phyloP scores from a whole-genome alignment of 1,284 basidiomycete species.

The Hypsizygus ulmarius region DNA sequence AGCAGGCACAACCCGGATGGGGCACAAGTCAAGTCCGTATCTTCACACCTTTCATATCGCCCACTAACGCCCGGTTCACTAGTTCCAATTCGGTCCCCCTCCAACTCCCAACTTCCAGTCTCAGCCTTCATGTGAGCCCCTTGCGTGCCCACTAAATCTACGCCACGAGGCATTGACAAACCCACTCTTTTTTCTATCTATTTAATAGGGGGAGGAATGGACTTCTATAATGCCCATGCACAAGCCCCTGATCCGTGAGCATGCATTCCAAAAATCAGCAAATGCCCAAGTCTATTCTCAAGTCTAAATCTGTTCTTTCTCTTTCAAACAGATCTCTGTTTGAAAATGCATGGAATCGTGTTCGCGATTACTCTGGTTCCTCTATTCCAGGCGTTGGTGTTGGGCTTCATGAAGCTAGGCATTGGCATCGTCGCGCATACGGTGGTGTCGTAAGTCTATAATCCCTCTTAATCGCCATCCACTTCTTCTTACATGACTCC shows the following conservation, averaged over 20 bases:
- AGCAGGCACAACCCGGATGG: conserved; percentile 42
- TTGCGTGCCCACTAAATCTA: conserved; percentile 13
- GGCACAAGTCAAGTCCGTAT: conserved; percentile 46
- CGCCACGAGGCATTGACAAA: conserved; percentile 18
- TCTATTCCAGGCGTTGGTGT: conserved; percentile 38
- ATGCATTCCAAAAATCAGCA: conserved; percentile 15
- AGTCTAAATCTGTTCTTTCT: conserved; percentile 15
- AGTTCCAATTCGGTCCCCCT: conserved; percentile 55
- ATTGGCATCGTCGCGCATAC: conserved; percentile 60
- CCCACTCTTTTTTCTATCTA: conserved; percentile 8
- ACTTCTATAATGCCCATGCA: conserved; percentile 63
- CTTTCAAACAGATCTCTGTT: conserved; percentile 45
- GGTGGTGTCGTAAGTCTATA: conserved; percentile 45
- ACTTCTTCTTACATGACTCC: not conserved
- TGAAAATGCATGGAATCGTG: conserved; percentile 53
- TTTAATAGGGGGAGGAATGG: conserved; percentile 51
- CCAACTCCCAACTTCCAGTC: conserved; percentile 56
- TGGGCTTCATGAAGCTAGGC: conserved; percentile 51
- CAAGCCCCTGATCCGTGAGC: conserved; percentile 55
- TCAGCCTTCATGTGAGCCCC: conserved; percentile 49
- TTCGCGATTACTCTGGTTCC: conserved; percentile 38
- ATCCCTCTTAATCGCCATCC: conserved; percentile 4
- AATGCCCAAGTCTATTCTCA: conserved; percentile 14
- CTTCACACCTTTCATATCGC: conserved; percentile 5
- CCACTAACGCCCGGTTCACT: conserved; percentile 10